phyloP scores from a whole-genome alignment of 257 asterid species.

The Solanum virginianum region DNA sequence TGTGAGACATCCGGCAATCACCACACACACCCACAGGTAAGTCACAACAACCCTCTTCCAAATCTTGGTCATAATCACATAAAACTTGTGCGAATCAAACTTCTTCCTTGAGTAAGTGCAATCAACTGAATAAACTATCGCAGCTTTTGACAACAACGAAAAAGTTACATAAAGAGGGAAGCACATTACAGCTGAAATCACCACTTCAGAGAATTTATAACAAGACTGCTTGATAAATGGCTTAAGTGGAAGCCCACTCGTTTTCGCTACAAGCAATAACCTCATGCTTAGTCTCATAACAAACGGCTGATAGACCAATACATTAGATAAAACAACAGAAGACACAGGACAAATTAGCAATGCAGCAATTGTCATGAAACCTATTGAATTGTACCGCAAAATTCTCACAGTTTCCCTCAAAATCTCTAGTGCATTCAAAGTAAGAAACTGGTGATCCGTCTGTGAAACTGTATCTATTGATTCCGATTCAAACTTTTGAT shows the following conservation, averaged over 20 bases:
- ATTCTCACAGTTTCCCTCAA: conserved; percentile 82
- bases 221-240: conserved; percentile 64
- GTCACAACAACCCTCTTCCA: conserved; percentile 77
- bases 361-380: conserved; percentile 55
- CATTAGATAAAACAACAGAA: conserved; percentile 58
- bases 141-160: conserved; percentile 66
- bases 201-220: conserved; percentile 59
- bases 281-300: conserved; percentile 42
- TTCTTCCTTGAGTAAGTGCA: conserved; percentile 69
- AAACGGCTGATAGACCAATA: conserved; percentile 51
- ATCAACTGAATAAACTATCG: conserved; percentile 75
- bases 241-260: conserved; percentile 67
- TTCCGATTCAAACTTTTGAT: conserved; percentile 36
- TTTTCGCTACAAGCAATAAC: conserved; percentile 50
- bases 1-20: conserved; percentile 49
- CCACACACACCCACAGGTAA: conserved; percentile 57
- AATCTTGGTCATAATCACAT: conserved; percentile 39
- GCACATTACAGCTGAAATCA: conserved; percentile 43
- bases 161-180: conserved; percentile 66
- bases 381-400: conserved; percentile 55
- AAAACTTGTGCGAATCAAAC: conserved; percentile 50
- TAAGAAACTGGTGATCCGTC: conserved; percentile 38
- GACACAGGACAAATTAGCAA: conserved; percentile 73
- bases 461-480: conserved; percentile 6
- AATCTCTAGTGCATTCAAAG: conserved; percentile 69